Evolutionary conservation across 2,329 filamentous ascomycete species (phyloP), one percentile per base, ranked within the genome.

Genomic region (Ilyonectria sp.): DNA sequence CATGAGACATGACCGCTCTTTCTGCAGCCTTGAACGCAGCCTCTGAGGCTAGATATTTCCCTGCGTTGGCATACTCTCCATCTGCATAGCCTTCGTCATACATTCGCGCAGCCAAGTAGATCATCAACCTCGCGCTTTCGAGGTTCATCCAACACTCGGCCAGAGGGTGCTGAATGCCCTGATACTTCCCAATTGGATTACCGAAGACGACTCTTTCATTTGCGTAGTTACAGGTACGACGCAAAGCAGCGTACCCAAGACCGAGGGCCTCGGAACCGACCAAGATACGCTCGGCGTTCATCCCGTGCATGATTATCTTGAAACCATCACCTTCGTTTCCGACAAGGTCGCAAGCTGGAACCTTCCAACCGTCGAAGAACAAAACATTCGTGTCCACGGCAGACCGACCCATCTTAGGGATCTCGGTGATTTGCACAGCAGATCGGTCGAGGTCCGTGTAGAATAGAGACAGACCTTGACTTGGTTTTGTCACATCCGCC

Each of bases 141-240:
- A 71, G 69, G 11, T 63, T 50, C 65, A 69, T 70, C 62, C 60
- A 71, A n/a, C 65, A 69, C 11, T 70, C 65, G 5, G 65, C 60
- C 1, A 70, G 46, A 1, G 65, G 69, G 6, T 71, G 69, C 9
- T 67, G 63, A 10, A 71, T 68, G 1, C 53, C 69, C 17, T 71
- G 69, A n/a, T 71, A 65, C 19, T 62, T 66, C 0, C 69, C 68
- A 11, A 71, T 26, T 1, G 65, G 60, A 6, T 17, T 44, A 0
- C 60, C 65, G 15, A 70, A 71, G 0, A 70, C 65, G 3, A 61
- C 56, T 1, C 69, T 31, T 7, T 70, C 68, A 3, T 66, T 66
- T 6, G 17, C 52, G 19, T 71, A 70, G 4, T 71, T 68, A 31
- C 55, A 53, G 8, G 67, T n/a, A 0, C 59, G 40, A 2, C 60